These are phyloP conservation scores for Backusella australiensis DNA, from an alignment of 192 early-diverging fungal species.

Conservation along the genomic window DNA sequence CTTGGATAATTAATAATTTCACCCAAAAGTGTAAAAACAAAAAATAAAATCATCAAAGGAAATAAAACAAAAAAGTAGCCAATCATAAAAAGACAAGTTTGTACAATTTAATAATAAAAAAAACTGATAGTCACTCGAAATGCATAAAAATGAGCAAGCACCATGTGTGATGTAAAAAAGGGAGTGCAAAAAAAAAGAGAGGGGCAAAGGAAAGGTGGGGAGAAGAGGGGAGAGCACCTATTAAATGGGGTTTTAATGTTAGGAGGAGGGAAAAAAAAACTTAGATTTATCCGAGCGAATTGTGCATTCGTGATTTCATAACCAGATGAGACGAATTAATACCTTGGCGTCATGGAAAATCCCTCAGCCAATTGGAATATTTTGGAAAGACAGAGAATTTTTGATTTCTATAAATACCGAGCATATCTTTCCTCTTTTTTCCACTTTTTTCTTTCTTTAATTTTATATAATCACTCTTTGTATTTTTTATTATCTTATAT, in stretches of 20 bases:
- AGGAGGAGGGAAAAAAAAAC: neutral
- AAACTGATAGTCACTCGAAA: constrained; percentile 6
- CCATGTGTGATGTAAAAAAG: neutral
- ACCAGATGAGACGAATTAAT: constrained; percentile 6
- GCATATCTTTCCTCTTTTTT: neutral
- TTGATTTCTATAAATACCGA: constrained; percentile 1
- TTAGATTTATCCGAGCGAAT: neutral
- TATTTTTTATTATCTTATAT: constrained; percentile 8
- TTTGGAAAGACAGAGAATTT: neutral
- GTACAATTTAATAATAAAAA: constrained; percentile 6
- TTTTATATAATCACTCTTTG: constrained; percentile 3
- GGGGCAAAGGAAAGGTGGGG: neutral
- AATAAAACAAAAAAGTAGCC: neutral
- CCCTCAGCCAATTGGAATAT: neutral
- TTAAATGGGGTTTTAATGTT: neutral
- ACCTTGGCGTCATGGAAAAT: neutral
- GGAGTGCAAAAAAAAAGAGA: neutral
- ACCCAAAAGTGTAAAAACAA: neutral
- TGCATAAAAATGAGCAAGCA: constrained; percentile 5
- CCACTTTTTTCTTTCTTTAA: neutral
- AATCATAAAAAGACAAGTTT: constrained; percentile 1
- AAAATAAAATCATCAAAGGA: neutral
- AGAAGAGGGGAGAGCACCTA: neutral
- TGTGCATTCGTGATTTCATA: constrained; percentile 2
- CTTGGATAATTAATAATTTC: neutral